Conservation (phyloP, 2,329 filamentous ascomycete genomes). For the Metarhizium guizhouense region DNA sequence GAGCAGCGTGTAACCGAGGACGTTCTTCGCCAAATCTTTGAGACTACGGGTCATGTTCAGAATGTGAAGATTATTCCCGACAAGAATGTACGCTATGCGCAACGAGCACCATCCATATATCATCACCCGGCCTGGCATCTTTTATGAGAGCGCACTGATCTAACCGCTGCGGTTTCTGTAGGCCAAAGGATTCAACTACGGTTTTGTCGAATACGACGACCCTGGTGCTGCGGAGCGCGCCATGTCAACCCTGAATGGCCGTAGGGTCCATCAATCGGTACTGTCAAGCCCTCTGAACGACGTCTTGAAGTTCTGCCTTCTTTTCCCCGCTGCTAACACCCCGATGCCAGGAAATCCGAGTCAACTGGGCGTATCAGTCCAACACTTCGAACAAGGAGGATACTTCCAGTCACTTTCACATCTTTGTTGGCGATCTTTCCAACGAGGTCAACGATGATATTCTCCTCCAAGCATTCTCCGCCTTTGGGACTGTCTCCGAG, state of each 20-base stretch:
- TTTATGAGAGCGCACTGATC: slow-evolving; percentile 1
- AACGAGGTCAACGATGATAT: slow-evolving; percentile 99
- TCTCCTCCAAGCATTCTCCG: slow-evolving; percentile 85
- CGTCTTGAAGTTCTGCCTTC: background rate
- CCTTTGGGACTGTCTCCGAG: slow-evolving; percentile 92
- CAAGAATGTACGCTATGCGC: slow-evolving; percentile 74
- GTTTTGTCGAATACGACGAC: slow-evolving; percentile 98
- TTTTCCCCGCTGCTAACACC: slow-evolving; percentile 8
- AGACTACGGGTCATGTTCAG: slow-evolving; percentile 96
- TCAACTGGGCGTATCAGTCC: slow-evolving; percentile 99
- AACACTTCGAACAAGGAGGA: slow-evolving; percentile 93
- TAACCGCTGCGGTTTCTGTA: slow-evolving; percentile 33
- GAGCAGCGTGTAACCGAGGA: slow-evolving; percentile 95
- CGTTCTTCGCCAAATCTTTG: slow-evolving; percentile 93
- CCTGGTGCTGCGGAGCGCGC: slow-evolving; percentile 92
- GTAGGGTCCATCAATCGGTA: slow-evolving; percentile 91
- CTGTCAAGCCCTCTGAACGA: background rate
- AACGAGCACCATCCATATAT: background rate
- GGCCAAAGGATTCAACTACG: slow-evolving; percentile 97
- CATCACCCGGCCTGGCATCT: background rate
- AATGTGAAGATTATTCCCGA: slow-evolving; percentile 99
- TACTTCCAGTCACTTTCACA: slow-evolving; percentile 96
- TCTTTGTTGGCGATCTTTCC: slow-evolving; percentile 94
- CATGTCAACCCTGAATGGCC: slow-evolving; percentile 93
- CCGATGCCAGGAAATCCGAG: slow-evolving; percentile 73